Evolutionary conservation across 345 rosid species (phyloP).

Genomic region (Euphorbia pulcherrima): DNA sequence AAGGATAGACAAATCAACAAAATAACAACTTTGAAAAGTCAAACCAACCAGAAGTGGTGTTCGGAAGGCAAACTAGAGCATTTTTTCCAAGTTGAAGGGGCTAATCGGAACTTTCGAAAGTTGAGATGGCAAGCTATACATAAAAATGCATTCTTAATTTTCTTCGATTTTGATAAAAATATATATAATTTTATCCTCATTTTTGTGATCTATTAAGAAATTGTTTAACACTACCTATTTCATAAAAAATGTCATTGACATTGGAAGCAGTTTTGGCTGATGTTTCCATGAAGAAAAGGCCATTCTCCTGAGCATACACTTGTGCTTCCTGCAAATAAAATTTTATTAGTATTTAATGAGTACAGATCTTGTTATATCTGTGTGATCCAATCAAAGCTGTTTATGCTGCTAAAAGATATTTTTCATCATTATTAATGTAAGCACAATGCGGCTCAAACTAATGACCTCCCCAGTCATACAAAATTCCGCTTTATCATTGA

Average conservation of each 20-base stretch:
- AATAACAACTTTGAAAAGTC: too few species aligned
- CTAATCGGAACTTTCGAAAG: too few species aligned
- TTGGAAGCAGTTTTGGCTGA: conserved; percentile 74
- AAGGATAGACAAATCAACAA: too few species aligned
- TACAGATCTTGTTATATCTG: neutral
- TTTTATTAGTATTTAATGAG: neutral
- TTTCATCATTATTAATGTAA: too few species aligned
- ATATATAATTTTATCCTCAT: neutral
- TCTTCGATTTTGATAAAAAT: neutral
- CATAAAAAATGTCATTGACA: conserved; percentile 73
- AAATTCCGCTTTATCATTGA: neutral
- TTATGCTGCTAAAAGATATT: neutral
- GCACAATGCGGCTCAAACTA: too few species aligned
- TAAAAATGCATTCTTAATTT: neutral
- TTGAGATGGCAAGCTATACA: too few species aligned
- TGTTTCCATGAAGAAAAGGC: conserved; percentile 80
- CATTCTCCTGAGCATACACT: conserved; percentile 65
- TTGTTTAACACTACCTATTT: conserved; percentile 47
- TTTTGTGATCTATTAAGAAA: neutral
- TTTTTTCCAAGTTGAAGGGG: too few species aligned
- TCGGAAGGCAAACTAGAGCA: too few species aligned
- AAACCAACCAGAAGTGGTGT: too few species aligned
- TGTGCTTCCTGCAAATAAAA: conserved; percentile 68
- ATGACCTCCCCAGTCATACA: neutral
- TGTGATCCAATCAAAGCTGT: neutral